Conservation (phyloP, 2,329 filamentous ascomycete species). For the Lecanicillium sp. region DNA sequence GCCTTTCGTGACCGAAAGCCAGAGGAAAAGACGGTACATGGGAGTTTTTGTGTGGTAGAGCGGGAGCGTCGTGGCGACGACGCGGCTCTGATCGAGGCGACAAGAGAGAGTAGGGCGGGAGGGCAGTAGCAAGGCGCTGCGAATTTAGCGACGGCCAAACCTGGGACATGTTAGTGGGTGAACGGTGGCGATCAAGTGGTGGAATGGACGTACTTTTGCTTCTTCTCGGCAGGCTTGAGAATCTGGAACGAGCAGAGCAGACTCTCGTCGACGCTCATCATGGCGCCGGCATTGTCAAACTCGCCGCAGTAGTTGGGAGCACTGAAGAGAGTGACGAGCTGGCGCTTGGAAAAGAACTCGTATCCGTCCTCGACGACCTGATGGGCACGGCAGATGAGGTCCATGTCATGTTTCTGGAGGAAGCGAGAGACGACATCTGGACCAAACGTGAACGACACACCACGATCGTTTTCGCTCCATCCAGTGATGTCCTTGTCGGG, state of each 20-base stretch:
- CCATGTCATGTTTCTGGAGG: slow-evolving; percentile 99
- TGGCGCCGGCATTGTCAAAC: slow-evolving; percentile 98
- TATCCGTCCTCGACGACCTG: slow-evolving; percentile 99
- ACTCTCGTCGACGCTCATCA: slow-evolving; percentile 99
- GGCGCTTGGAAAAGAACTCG: slow-evolving; percentile 98
- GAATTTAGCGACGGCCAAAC: slow-evolving; percentile 84
- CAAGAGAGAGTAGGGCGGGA: neutral
- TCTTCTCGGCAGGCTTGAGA: slow-evolving; percentile 99
- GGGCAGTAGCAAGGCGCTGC: slow-evolving; percentile 19
- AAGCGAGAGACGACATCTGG: slow-evolving; percentile 96
- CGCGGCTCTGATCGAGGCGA: neutral
- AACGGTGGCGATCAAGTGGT: neutral
- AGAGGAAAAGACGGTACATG: slow-evolving; percentile 4
- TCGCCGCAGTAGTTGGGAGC: slow-evolving; percentile 99
- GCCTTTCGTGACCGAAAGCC: neutral
- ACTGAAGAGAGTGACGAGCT: slow-evolving; percentile 94
- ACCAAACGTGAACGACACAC: slow-evolving; percentile 97
- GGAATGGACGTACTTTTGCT: slow-evolving; percentile 78
- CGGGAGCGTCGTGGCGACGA: neutral
- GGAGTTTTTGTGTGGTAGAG: slow-evolving; percentile 4
- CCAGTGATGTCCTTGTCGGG: slow-evolving; percentile 99
- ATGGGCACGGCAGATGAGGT: slow-evolving; percentile 96
- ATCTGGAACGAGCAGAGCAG: slow-evolving; percentile 99
- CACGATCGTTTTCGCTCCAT: slow-evolving; percentile 98
- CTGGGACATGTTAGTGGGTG: slow-evolving; percentile 67